A percentile compares a stretch with the other conserved stretches of the same genome.
Evolutionary conservation across 352 stramenopile species (phyloP).

Genomic region (Phytophthora syringae): DNA sequence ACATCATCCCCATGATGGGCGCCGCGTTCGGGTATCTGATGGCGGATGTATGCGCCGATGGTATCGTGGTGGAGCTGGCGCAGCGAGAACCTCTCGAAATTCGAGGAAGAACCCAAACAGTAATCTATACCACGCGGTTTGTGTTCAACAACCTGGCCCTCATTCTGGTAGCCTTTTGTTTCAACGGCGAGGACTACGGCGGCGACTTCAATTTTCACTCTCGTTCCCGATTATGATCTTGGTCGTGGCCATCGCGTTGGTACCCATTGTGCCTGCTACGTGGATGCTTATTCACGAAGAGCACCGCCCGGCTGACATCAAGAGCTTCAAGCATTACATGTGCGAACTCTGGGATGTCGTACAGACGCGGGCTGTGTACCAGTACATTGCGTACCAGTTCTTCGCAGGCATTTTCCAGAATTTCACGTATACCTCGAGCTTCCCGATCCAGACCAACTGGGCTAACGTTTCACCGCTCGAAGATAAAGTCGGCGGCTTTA

Average conservation of each 20-base stretch:
- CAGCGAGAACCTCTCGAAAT: constrained; percentile 53
- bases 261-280: constrained; percentile 45
- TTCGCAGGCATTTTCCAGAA: constrained; percentile 48
- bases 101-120: constrained; percentile 54
- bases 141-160: constrained; percentile 44
- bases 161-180: constrained; percentile 50
- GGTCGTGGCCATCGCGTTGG: constrained; percentile 37
- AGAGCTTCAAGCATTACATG: constrained; percentile 54
- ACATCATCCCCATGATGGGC: constrained; percentile 55
- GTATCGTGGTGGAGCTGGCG: constrained; percentile 54
- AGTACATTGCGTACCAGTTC: constrained; percentile 54
- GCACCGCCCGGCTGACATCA: constrained; percentile 23
- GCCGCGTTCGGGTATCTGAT: constrained; percentile 57
- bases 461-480: constrained; percentile 47
- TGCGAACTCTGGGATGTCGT: constrained; percentile 55
- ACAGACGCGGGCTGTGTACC: constrained; percentile 55
- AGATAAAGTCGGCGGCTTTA: constrained; percentile 45
- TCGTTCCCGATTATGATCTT: constrained; percentile 52
- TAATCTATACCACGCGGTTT: constrained; percentile 57
- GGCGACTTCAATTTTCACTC: constrained; percentile 57
- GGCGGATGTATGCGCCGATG: constrained; percentile 54
- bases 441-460: constrained; percentile 55
- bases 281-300: constrained; percentile 57
- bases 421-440: constrained; percentile 47
- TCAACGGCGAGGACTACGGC: constrained; percentile 58